Base-by-base conservation (phyloP, 805 yeast species). In the Myxozyma udenii region DNA sequence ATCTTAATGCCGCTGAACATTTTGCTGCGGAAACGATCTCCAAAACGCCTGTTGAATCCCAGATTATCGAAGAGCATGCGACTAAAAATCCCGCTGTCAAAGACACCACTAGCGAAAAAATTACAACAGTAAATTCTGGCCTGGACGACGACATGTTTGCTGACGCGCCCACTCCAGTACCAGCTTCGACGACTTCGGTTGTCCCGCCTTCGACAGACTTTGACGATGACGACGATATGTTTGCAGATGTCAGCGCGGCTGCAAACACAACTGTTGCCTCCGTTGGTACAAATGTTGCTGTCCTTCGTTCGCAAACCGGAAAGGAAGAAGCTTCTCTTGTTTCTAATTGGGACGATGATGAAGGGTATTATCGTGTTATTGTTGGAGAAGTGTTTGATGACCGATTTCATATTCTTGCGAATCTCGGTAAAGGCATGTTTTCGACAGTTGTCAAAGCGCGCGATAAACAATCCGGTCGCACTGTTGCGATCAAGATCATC, bases 401-500 rank as follows among this genome's bases (percentile, higher is more conserved):
- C 25, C 57, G 64, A 42, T 68, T 67, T 48, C 52, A 54, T 32
- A 66, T 68, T 18, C 55, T 53, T 23, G 55, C 66, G 22, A 57
- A 53, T 16, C 47, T 68, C 22, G 71, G 71, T n/a, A 64, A 62
- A 45, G 71, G 71, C 9, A 61, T 67, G 60, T 64, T 64, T 57
- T 64, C 71, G 5, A 45, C 67, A n/a, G 71, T 68, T 3, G 66
- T 68, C 26, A 53, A 64, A 22, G 70, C 68, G 3, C 19, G 24
- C 19, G 71, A 67, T 40, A 41, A 32, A 9, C 36, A 49, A 14
- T 47, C 61, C 32, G 33, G 12, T 9, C 35, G 55, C 11, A 28
- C 45, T 1, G 79, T 78, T 21, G 84, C 83, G 1, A 69, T 79
- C 33, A 79, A 79, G 61, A 73, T 79, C 26, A 84, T 89, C 55